phyloP scores from a whole-genome alignment of 805 yeast genomes.

The Lipomyces yamanashiensis region DNA sequence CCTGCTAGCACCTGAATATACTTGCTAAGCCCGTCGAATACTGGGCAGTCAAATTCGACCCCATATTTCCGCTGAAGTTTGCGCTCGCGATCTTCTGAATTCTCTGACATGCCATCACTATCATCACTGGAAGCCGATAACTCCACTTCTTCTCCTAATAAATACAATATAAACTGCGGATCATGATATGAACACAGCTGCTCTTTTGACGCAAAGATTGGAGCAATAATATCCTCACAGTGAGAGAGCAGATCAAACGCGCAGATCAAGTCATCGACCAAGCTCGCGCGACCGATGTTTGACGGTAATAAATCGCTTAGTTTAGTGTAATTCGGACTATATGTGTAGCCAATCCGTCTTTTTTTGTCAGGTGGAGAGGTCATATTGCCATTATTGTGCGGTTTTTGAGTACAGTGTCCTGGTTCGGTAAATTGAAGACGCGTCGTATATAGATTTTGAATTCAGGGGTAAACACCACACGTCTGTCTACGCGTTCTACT shows the following conservation, averaged over 20 bases:
- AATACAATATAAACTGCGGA: conserved; percentile 47
- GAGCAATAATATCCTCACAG: conserved; percentile 43
- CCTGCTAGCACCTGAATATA: conserved; percentile 60
- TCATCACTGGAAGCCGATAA: conserved; percentile 28
- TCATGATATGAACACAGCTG: conserved; percentile 60
- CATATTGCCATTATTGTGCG: background rate
- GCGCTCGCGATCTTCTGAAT: conserved; percentile 14
- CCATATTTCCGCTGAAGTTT: conserved; percentile 49
- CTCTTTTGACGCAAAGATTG: conserved; percentile 42
- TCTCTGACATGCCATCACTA: background rate
- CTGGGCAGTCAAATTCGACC: conserved; percentile 65
- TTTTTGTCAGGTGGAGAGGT: background rate
- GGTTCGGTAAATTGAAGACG: no score
- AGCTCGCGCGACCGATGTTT: conserved; percentile 56
- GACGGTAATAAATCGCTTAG: conserved; percentile 56
- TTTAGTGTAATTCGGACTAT: conserved; percentile 32
- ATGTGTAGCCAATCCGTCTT: conserved; percentile 39
- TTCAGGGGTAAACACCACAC: no score
- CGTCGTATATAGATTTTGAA: background rate
- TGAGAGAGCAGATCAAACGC: conserved; percentile 49
- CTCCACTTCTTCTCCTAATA: conserved; percentile 44
- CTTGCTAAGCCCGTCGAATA: conserved; percentile 57
- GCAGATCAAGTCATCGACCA: conserved; percentile 51
- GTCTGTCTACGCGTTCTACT: no score
- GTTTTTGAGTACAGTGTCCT: no score